Percentiles rank a stretch among this genome's conserved stretches.
These are phyloP conservation scores for Fraxinus ornus DNA, from an alignment of 305 asterid species.

Conservation along the genomic window DNA sequence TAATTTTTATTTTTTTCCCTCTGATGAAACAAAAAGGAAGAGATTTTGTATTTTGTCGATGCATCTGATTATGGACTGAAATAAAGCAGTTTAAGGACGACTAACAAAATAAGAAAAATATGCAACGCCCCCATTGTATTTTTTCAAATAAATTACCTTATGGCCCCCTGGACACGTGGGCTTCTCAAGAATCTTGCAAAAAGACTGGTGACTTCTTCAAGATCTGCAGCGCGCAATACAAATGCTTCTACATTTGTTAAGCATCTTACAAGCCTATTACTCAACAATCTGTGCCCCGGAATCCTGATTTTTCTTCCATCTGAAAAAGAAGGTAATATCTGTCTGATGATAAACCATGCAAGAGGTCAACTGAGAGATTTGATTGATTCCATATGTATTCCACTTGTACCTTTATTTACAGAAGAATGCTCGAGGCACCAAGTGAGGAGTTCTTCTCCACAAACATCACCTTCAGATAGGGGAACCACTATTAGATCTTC, in stretches of 20 bases:
- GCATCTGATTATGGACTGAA: no score
- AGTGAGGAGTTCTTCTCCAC: slow-evolving; percentile 85
- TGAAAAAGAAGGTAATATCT: neutral
- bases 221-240: slow-evolving; percentile 49
- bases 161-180: slow-evolving; percentile 59
- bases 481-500: slow-evolving; percentile 46
- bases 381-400: neutral
- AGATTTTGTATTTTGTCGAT: no score
- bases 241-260: slow-evolving; percentile 59
- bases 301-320: slow-evolving; percentile 44
- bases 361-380: neutral
- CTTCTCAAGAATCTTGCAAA: slow-evolving; percentile 56
- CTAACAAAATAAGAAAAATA: neutral
- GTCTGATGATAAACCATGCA: neutral
- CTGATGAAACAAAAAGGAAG: no score
- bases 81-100: neutral
- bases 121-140: neutral
- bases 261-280: slow-evolving; percentile 51
- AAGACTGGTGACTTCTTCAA: slow-evolving; percentile 58
- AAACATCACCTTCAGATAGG: slow-evolving; percentile 64
- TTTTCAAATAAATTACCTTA: slow-evolving; percentile 37
- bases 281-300: slow-evolving; percentile 43
- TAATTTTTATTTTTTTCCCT: no score
- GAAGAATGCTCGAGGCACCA: slow-evolving; percentile 92
- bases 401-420: slow-evolving; percentile 50